phyloP scores from a whole-genome alignment of 306 rosid genomes.

The Cyclanthera cordifolia region DNA sequence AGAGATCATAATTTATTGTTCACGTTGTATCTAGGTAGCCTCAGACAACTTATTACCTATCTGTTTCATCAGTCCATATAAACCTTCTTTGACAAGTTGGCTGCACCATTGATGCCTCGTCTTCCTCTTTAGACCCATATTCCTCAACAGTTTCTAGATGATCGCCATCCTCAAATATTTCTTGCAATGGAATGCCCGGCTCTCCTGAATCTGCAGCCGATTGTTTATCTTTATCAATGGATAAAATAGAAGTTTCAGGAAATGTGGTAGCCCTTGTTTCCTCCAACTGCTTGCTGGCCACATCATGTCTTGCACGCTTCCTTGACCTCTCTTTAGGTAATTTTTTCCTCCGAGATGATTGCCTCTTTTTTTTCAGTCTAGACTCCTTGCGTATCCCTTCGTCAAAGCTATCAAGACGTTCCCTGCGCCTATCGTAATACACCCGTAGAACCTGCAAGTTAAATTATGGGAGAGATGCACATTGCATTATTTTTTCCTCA shows the following conservation, averaged over 20 bases:
- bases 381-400: constrained; percentile 28
- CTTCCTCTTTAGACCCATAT: constrained; percentile 25
- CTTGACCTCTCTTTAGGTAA: constrained; percentile 30
- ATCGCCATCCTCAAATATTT: constrained; percentile 34
- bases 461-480: neutral
- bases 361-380: constrained; percentile 18
- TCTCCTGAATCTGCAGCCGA: constrained; percentile 27
- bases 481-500: neutral
- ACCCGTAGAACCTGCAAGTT: constrained; percentile 62
- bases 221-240: constrained; percentile 26
- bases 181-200: constrained; percentile 22
- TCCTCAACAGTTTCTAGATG: constrained; percentile 25
- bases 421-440: constrained; percentile 45
- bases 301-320: constrained; percentile 36
- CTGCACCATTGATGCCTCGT: constrained; percentile 41
- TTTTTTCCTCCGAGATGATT: constrained; percentile 28
- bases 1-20: neutral
- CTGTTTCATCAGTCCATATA: constrained; percentile 74
- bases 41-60: constrained; percentile 40
- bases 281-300: constrained; percentile 25
- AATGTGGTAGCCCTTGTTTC: constrained; percentile 13
- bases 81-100: constrained; percentile 61
- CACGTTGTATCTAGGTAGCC: neutral
- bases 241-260: constrained; percentile 21
- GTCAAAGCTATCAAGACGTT: constrained; percentile 30